Percentiles rank a stretch among this genome's conserved stretches.
phyloP scores from a whole-genome alignment of 2,329 filamentous ascomycete species.

The Albifimbria verrucaria region DNA sequence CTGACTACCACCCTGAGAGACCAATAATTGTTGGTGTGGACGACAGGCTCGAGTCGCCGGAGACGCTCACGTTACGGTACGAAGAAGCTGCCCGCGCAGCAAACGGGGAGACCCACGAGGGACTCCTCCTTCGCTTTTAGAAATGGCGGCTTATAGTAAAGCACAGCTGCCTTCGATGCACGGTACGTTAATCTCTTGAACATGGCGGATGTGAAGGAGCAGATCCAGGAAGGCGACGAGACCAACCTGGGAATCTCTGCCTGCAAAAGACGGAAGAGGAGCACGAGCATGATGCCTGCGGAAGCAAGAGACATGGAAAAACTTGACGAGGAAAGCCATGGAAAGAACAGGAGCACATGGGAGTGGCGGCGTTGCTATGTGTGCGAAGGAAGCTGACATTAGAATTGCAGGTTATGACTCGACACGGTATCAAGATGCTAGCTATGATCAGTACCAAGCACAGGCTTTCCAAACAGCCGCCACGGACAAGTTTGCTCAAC shows the following conservation, averaged over 20 bases:
- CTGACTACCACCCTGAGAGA: slow-evolving; percentile 50
- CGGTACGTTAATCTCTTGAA: slow-evolving; percentile 59
- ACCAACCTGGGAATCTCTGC: too few species aligned
- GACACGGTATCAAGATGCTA: slow-evolving; percentile 57
- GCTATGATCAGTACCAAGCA: slow-evolving; percentile 49
- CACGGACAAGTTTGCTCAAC: slow-evolving; percentile 47
- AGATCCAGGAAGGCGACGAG: neutral
- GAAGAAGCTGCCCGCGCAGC: slow-evolving; percentile 53
- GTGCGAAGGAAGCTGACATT: too few species aligned
- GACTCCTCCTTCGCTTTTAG: slow-evolving; percentile 44
- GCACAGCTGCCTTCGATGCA: slow-evolving; percentile 72
- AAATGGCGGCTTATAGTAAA: slow-evolving; percentile 66
- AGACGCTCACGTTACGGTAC: slow-evolving; percentile 54
- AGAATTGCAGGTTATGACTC: slow-evolving; percentile 57
- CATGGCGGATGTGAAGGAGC: slow-evolving; percentile 20
- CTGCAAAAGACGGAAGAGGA: too few species aligned
- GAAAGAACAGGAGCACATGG: too few species aligned
- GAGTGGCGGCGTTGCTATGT: too few species aligned
- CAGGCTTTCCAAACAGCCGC: slow-evolving; percentile 45
- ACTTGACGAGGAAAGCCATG: too few species aligned
- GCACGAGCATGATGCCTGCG: too few species aligned
- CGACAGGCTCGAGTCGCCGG: slow-evolving; percentile 55
- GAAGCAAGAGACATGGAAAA: too few species aligned
- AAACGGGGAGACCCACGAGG: slow-evolving; percentile 51
- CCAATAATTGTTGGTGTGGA: slow-evolving; percentile 53